phyloP scores from a whole-genome alignment of 2,329 filamentous ascomycete species.

The Microcyclospora pomicola region DNA sequence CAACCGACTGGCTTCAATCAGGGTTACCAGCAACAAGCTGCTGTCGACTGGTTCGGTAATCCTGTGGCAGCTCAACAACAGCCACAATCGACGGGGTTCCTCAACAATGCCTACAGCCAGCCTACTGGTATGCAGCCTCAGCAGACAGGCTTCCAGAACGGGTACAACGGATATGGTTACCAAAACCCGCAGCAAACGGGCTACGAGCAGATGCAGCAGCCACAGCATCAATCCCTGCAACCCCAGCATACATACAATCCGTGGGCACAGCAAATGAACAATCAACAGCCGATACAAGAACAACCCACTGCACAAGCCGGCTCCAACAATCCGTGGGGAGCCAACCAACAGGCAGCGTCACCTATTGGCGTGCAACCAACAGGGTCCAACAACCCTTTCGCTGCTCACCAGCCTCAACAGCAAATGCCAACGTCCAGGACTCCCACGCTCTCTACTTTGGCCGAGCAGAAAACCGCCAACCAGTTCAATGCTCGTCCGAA shows the following conservation, averaged over 20 bases:
- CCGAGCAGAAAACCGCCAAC: conserved; percentile 68
- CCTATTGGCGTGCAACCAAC: conserved; percentile 70
- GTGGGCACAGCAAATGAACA: conserved; percentile 25
- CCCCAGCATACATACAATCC: conserved; percentile 47
- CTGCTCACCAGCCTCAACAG: conserved; percentile 49
- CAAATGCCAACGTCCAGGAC: conserved; percentile 42
- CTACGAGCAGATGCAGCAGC: conserved; percentile 47
- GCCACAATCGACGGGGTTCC: conserved; percentile 45
- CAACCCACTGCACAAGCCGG: conserved; percentile 58
- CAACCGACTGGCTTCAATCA: conserved; percentile 86
- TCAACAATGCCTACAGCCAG: conserved; percentile 59
- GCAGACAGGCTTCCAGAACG: conserved; percentile 53
- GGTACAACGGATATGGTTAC: conserved; percentile 51
- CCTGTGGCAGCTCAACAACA: conserved; percentile 63
- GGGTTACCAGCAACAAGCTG: conserved; percentile 91
- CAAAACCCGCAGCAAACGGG: conserved; percentile 50
- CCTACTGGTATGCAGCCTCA: conserved; percentile 57
- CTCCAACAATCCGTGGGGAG: conserved; percentile 88
- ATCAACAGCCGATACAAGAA: conserved; percentile 37
- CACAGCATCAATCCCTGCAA: conserved; percentile 39
- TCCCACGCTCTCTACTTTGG: conserved; percentile 59
- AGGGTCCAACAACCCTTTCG: conserved; percentile 96
- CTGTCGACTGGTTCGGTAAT: conserved; percentile 95
- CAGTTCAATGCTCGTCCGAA: conserved; percentile 43
- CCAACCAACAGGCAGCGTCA: conserved; percentile 37